These are phyloP conservation scores for Coniochaeta ligniaria DNA, from an alignment of 2,329 filamentous ascomycete species.

Conservation along the genomic window DNA sequence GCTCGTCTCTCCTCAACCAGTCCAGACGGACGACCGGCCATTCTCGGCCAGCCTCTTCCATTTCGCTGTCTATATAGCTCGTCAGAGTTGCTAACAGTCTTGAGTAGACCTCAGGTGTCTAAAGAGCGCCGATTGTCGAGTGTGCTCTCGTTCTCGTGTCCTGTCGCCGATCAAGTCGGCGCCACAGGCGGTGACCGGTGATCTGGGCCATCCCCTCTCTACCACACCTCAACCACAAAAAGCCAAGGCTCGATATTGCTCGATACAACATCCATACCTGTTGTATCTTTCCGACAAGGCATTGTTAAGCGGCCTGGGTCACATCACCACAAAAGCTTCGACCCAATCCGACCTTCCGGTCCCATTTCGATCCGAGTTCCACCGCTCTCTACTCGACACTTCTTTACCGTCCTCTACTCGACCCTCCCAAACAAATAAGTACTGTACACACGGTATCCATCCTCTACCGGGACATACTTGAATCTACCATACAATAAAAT, in stretches of 20 bases:
- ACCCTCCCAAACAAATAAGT: not conserved
- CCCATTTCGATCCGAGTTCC: not conserved
- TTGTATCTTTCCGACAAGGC: not conserved
- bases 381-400: not conserved
- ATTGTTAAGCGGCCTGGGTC: not conserved
- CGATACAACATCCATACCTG: not conserved
- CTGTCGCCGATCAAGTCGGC: not conserved
- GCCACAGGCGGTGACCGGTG: not conserved
- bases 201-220: not conserved
- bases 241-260: not conserved
- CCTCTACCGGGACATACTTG: not conserved
- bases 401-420: not conserved
- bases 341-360: not conserved
- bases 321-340: not conserved
- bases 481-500: conserved; percentile 23
- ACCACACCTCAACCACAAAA: not conserved
- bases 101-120: not conserved
- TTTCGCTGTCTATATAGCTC: not conserved
- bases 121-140: not conserved
- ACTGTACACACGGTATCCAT: not conserved
- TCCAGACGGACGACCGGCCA: not conserved
- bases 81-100: not conserved
- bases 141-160: not conserved
- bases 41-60: not conserved
- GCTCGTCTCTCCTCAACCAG: not conserved